phyloP scores from a whole-genome alignment of 2,329 filamentous ascomycete genomes.

The Cryphonectria carpinicola region DNA sequence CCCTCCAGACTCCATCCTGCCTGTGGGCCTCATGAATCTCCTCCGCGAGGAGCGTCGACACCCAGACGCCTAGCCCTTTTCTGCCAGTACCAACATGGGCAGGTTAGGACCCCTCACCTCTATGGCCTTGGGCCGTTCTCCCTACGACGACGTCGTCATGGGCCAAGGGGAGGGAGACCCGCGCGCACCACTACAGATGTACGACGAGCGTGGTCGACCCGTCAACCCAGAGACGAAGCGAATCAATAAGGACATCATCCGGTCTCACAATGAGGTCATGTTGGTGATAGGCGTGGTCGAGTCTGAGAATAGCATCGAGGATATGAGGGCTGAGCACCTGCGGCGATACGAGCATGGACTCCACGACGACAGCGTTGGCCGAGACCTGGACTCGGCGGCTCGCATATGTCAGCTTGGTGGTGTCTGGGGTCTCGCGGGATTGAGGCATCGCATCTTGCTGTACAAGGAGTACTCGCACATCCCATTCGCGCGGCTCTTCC shows the following conservation, averaged over 20 bases:
- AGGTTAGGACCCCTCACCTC: slow-evolving; percentile 61
- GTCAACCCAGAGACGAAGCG: slow-evolving; percentile 58
- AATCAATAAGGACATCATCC: slow-evolving; percentile 60
- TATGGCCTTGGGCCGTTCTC: slow-evolving; percentile 61
- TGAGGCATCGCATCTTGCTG: slow-evolving; percentile 59
- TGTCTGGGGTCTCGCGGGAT: slow-evolving; percentile 56
- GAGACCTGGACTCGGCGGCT: slow-evolving; percentile 40
- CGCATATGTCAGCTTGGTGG: slow-evolving; percentile 46
- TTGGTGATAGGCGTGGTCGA: slow-evolving; percentile 65
- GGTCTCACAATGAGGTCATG: slow-evolving; percentile 67
- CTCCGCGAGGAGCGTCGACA: neutral
- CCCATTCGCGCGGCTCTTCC: slow-evolving; percentile 51
- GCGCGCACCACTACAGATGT: slow-evolving; percentile 51
- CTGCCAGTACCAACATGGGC: slow-evolving; percentile 47
- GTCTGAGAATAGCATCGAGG: slow-evolving; percentile 51
- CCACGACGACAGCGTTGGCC: slow-evolving; percentile 54
- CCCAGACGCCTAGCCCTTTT: neutral
- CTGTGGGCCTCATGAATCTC: slow-evolving; percentile 6
- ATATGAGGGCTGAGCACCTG: slow-evolving; percentile 44
- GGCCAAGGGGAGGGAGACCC: slow-evolving; percentile 51
- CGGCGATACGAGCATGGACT: slow-evolving; percentile 46
- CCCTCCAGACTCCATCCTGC: neutral
- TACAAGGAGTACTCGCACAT: slow-evolving; percentile 55
- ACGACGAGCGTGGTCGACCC: slow-evolving; percentile 60
- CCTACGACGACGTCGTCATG: slow-evolving; percentile 60